A percentile compares a stretch with the other conserved stretches of the same genome.
Conservation (phyloP, 306 rosid species). For the Rosa rugosa region DNA sequence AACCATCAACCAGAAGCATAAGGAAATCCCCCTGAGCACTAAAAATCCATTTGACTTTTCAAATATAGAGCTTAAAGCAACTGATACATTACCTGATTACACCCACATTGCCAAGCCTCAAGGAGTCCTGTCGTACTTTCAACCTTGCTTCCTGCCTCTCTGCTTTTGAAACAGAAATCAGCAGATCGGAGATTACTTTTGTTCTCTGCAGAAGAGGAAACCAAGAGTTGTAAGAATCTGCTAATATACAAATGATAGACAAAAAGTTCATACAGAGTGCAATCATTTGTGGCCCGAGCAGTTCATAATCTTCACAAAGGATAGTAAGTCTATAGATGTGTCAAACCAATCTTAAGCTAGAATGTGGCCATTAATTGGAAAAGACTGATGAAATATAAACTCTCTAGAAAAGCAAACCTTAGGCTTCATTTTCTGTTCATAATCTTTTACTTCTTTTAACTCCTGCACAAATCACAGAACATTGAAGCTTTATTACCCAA, state of each 20-base stretch:
- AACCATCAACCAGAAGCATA: neutral
- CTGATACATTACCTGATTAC: constrained; percentile 66
- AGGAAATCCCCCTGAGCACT: constrained; percentile 1
- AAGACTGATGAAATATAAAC: neutral
- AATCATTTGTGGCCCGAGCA: neutral
- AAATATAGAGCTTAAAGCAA: constrained; percentile 8
- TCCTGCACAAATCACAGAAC: constrained; percentile 57
- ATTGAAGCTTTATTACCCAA: constrained; percentile 22
- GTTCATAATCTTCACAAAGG: neutral
- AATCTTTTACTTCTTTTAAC: constrained; percentile 73
- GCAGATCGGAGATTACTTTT: constrained; percentile 84
- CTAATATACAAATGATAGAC: neutral
- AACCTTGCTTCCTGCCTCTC: constrained; percentile 98
- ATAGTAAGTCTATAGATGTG: neutral
- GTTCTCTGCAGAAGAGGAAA: constrained; percentile 69
- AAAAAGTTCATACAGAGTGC: neutral
- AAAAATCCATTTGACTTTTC: neutral
- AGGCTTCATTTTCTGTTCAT: constrained; percentile 87
- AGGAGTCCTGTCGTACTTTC: constrained; percentile 94
- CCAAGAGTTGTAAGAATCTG: constrained; percentile 15
- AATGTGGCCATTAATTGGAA: constrained; percentile 15
- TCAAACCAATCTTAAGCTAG: neutral
- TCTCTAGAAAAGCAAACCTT: constrained; percentile 54
- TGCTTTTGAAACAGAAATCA: constrained; percentile 94
- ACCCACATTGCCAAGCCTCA: constrained; percentile 98